A percentile compares a stretch with the other conserved stretches of the same genome.
These are phyloP conservation scores for Smallanthus sonchifolius DNA, from an alignment of 129 eudicot species.

Conservation along the genomic window DNA sequence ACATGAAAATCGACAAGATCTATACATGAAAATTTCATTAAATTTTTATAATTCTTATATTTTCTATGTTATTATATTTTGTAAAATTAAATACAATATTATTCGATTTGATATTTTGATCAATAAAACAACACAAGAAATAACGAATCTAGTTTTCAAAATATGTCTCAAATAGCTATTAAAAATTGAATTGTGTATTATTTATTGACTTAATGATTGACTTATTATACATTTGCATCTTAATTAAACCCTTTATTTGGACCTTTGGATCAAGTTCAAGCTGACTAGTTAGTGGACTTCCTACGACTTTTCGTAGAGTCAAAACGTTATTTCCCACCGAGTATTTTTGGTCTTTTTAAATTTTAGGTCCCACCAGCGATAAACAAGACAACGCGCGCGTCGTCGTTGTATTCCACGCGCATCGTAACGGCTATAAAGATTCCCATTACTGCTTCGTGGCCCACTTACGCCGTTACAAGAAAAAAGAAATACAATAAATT, in stretches of 20 bases:
- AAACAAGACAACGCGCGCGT: not conserved
- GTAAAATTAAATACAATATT: no score
- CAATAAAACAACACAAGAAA: no score
- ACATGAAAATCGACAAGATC: no score
- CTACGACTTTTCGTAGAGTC: not conserved
- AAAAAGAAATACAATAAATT: not conserved
- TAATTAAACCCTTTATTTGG: not conserved
- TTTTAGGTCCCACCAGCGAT: not conserved
- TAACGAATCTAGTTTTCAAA: no score
- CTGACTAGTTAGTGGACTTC: not conserved
- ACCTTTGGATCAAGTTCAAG: not conserved
- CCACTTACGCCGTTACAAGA: not conserved
- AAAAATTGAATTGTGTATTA: not conserved
- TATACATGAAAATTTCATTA: no score
- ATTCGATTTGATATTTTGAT: no score
- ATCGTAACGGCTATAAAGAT: not conserved
- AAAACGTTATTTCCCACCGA: not conserved
- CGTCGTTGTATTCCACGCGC: not conserved
- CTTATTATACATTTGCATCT: not conserved
- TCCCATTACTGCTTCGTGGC: not conserved
- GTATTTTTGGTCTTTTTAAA: not conserved
- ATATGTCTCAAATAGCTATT: not conserved
- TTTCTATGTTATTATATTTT: no score
- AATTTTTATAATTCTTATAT: no score
- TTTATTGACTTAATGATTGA: not conserved